Evolutionary conservation across 139 green algal species (phyloP).

Genomic region (Ettlia oleoabundans): DNA sequence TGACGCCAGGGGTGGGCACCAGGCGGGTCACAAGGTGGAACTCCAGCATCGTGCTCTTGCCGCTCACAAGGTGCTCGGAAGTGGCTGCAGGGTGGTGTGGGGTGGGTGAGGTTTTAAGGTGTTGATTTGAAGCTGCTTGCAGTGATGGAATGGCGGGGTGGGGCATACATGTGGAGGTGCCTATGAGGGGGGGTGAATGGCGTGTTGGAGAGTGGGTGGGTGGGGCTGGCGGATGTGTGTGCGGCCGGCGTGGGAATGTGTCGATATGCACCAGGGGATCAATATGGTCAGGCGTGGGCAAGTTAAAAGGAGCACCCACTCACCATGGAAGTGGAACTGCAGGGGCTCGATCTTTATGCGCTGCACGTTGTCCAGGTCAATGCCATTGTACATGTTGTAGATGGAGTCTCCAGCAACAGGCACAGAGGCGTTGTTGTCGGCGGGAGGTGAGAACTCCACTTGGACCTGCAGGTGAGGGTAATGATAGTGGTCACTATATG

Average conservation of each 20-base stretch:
- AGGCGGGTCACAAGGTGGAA: constrained; percentile 39
- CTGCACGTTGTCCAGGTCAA: background rate
- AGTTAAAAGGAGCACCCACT: too few relatives aligned
- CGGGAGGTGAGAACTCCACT: constrained; percentile 4
- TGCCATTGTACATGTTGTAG: background rate
- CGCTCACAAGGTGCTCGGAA: constrained; percentile 6
- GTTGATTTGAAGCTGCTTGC: too few relatives aligned
- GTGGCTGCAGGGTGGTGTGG: background rate
- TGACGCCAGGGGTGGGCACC: background rate
- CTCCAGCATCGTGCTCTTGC: constrained; percentile 31
- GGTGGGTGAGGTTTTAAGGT: background rate
- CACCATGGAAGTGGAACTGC: constrained; percentile 49
- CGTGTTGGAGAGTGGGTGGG: too few relatives aligned
- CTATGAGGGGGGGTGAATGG: too few relatives aligned
- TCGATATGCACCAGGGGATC: too few relatives aligned
- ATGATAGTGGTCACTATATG: too few relatives aligned
- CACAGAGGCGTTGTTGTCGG: background rate
- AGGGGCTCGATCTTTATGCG: constrained; percentile 1
- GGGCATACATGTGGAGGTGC: too few relatives aligned
- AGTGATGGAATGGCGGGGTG: too few relatives aligned
- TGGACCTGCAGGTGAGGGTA: constrained; percentile 7
- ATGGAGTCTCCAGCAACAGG: background rate
- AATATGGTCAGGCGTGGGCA: too few relatives aligned
- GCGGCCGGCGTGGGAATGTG: too few relatives aligned
- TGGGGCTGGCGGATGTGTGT: too few relatives aligned